Base-by-base conservation (phyloP, 2,329 filamentous ascomycete genomes). In the Fusarium poae region DNA sequence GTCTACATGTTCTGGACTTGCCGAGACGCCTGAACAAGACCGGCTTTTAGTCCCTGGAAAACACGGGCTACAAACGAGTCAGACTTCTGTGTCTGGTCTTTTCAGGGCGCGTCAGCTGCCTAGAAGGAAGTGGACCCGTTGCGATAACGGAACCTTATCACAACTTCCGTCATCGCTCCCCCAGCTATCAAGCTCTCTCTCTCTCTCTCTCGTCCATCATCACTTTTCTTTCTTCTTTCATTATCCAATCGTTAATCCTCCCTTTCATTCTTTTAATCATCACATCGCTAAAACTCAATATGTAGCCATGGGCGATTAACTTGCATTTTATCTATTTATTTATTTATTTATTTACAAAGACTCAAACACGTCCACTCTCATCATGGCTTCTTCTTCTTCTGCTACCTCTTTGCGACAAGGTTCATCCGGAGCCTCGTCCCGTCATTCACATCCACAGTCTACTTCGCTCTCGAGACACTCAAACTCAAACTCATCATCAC, bases 301-400 rank as follows among this genome's bases (percentile, higher is more conserved):
- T 74, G 72, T 74, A 74, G 71, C 53, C 62, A 64, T 70, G 67
- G 20, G 62, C 50, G 58, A 45, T 30, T 27, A 54, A 54, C 18
- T 54, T 48, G 55, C 52, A 29, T 65, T 40, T 40, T n/a, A n/a
- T n/a, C n/a, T n/a, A n/a, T n/a, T n/a, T n/a, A n/a, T n/a, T n/a
- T n/a, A n/a, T n/a, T n/a, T n/a, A n/a, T n/a, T 20, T 8, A 16
- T 27, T 18, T 25, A 18, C 27, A 27, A 27, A 6, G 34, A 21
- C 23, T 7, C 32, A 37, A 39, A 29, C 23, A 29, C 32, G 30
- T 16, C 15, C 35, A 12, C 11, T 15, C 35, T 37, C 35, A 37
- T 43, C 69, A 80, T 81, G 79, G 79, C 79, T 45, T 72, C 75
- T 56, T 80, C 79, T 56, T 80, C 79, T 6, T 75, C 79, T 13